Evolutionary conservation across 2,329 filamentous ascomycete genomes (phyloP), one percentile per base, ranked within the genome.

Genomic region (Paraphaeosphaeria sporulosa): DNA sequence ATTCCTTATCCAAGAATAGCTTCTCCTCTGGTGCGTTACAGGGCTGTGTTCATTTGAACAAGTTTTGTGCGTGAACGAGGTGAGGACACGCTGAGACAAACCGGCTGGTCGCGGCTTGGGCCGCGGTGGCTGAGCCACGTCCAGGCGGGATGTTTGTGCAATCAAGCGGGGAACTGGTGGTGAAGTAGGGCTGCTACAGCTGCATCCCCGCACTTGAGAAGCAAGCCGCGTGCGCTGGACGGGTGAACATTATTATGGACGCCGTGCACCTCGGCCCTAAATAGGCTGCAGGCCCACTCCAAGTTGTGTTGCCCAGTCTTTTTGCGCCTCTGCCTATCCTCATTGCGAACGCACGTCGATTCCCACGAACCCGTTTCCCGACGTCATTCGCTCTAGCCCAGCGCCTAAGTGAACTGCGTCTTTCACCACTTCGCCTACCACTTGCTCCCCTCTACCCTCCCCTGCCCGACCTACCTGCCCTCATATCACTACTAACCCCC

Each of bases 331-430:
- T 36, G 30, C n/a, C 42, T 47, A 13, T 36, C 50, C 25, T 36
- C 50, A 30, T 21, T 51, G 55, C 36, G 58, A 44, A 32, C 42
- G 47, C 59, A 60, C 59, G 62, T 60, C 58, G 61, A 58, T 57
- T 50, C 54, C 51, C 36, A 54, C 36, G 54, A 49, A 53, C 27
- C 53, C 54, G 58, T 54, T 53, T n/a, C 54, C 56, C 64, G 64
- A 69, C 68, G 68, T 70, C 68, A 69, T 68, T 66, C 58, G 64
- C 62, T 32, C 30, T 59, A 62, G 60, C 56, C 55, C 38, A 66
- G 64, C 65, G 62, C 65, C 61, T 58, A 62, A 40, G 49, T 50
- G 56, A 54, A 53, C 59, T 59, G 52, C 64, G 64, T 65, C 64
- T 63, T 62, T 55, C 59, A 62, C 61, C 57, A 62, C 59, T 58